These are phyloP conservation scores for Rhypophila decipiens DNA, from an alignment of 495 filamentous ascomycete genomes.

Conservation along the genomic window DNA sequence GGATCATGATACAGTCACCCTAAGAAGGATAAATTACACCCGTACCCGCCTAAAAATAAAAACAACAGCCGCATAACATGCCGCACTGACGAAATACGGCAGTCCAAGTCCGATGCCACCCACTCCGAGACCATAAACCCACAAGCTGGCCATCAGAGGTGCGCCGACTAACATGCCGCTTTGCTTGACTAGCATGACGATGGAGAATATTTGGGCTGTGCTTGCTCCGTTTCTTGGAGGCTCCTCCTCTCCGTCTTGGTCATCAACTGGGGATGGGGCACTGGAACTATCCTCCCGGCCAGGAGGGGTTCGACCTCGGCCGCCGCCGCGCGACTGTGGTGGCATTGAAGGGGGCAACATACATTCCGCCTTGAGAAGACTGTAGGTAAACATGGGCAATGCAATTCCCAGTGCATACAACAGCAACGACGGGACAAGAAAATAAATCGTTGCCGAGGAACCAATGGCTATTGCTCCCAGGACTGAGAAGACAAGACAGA, in stretches of 20 bases:
- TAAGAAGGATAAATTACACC: too few species aligned
- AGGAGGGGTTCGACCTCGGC: background rate
- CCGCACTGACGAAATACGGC: slow-evolving; percentile 29
- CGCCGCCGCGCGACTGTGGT: background rate
- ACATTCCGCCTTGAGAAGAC: slow-evolving; percentile 30
- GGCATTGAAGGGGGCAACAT: slow-evolving; percentile 21
- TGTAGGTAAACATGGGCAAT: slow-evolving; percentile 38
- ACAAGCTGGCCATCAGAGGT: slow-evolving; percentile 33
- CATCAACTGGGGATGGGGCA: too few species aligned
- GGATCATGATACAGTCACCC: too few species aligned
- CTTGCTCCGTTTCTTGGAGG: background rate
- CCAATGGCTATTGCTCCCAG: slow-evolving; percentile 35
- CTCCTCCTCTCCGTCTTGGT: background rate
- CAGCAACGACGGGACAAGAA: slow-evolving; percentile 31
- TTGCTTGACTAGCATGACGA: slow-evolving; percentile 42
- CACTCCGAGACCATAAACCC: slow-evolving; percentile 26
- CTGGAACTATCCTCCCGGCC: background rate
- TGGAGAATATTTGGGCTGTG: slow-evolving; percentile 33
- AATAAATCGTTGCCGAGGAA: slow-evolving; percentile 21
- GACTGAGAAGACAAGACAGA: slow-evolving; percentile 32
- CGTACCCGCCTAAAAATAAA: background rate
- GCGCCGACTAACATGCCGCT: slow-evolving; percentile 36
- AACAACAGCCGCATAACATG: slow-evolving; percentile 23
- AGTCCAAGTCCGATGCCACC: slow-evolving; percentile 18
- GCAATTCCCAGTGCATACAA: slow-evolving; percentile 39